A percentile compares a stretch with the other conserved stretches of the same genome.
phyloP scores from a whole-genome alignment of 148 eudicot genomes.

The Fallopia convolvulus region DNA sequence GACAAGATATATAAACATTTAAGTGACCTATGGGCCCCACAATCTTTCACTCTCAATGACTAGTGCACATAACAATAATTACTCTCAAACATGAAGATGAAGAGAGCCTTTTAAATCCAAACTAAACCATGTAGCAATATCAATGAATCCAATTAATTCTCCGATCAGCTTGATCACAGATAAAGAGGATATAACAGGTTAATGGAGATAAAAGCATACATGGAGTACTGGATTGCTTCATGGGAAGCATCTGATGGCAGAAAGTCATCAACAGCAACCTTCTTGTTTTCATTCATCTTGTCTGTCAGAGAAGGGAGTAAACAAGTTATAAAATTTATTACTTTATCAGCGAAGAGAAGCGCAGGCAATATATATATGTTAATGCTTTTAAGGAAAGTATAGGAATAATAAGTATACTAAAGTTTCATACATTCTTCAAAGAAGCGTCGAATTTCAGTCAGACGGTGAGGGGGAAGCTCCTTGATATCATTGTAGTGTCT shows the following conservation, averaged over 20 bases:
- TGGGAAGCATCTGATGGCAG: constrained; percentile 39
- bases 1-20: neutral
- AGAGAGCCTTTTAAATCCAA: neutral
- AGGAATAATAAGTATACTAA: neutral
- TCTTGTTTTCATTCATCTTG: constrained; percentile 62
- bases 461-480: constrained; percentile 78
- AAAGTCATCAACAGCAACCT: constrained; percentile 51
- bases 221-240: constrained; percentile 44
- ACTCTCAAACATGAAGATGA: neutral
- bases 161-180: neutral
- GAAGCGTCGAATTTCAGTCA: constrained; percentile 83
- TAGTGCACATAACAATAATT: neutral
- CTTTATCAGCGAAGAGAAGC: neutral
- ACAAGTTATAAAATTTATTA: no score
- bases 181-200: neutral
- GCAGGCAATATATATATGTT: neutral
- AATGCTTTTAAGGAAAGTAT: neutral
- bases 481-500: constrained; percentile 65
- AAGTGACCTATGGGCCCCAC: neutral
- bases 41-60: neutral
- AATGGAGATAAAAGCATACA: constrained; percentile 24
- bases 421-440: constrained; percentile 69
- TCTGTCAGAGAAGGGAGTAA: constrained; percentile 19
- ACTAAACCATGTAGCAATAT: neutral
- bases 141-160: neutral